Evolutionary conservation across 2,329 filamentous ascomycete genomes (phyloP).

Genomic region (Fusarium sp.): DNA sequence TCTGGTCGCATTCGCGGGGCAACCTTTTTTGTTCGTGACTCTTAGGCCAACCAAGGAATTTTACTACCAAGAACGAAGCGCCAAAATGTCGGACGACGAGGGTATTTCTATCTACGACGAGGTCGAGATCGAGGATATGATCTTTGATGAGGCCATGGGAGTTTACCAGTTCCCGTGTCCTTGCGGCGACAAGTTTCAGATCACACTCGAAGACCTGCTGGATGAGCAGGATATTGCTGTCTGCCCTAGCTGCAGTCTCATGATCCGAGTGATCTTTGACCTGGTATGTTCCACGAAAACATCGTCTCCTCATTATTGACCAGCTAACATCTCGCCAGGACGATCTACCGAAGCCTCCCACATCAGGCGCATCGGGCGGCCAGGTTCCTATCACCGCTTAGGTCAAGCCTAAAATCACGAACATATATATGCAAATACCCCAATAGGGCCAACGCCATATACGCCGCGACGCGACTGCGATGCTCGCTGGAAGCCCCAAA

Average conservation of each 20-base stretch:
- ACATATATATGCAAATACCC: not conserved
- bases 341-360: conserved; percentile 59
- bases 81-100: conserved; percentile 72
- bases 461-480: not conserved
- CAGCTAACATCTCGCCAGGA: conserved; percentile 52
- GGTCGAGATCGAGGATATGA: conserved; percentile 99
- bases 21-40: conserved; percentile 37
- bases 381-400: conserved; percentile 60
- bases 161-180: conserved; percentile 98
- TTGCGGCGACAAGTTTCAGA: conserved; percentile 97
- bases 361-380: conserved; percentile 50
- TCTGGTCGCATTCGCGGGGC: conserved; percentile 48
- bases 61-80: not conserved
- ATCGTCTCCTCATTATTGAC: not conserved
- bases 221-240: conserved; percentile 96
- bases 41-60: not conserved
- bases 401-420: conserved; percentile 24
- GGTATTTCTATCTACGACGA: conserved; percentile 89
- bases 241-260: conserved; percentile 95
- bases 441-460: not conserved
- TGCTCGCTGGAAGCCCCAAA: not conserved
- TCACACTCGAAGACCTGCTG: conserved; percentile 83
- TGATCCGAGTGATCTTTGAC: conserved; percentile 96
- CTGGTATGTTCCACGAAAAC: conserved; percentile 65
- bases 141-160: conserved; percentile 83